Evolutionary conservation across 2,329 filamentous ascomycete genomes (phyloP).

Genomic region (Ophiocordyceps camponoti-rufipedis): DNA sequence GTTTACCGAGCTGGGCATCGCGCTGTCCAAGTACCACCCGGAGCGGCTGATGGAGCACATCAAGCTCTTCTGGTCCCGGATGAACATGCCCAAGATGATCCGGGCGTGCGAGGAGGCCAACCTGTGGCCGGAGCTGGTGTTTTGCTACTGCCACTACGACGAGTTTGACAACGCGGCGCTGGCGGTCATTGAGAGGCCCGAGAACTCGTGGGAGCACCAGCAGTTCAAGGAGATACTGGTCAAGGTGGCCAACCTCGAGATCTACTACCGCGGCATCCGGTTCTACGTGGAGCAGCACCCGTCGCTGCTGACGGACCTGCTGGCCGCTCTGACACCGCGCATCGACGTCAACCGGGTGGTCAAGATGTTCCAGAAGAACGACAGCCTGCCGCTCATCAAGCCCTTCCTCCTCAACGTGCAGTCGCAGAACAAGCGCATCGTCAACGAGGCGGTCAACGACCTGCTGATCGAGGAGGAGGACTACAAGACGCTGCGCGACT

Average conservation of each 20-base stretch:
- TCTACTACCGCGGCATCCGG: constrained; percentile 93
- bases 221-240: constrained; percentile 98
- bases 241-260: constrained; percentile 96
- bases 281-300: constrained; percentile 98
- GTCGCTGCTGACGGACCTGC: constrained; percentile 81
- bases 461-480: constrained; percentile 96
- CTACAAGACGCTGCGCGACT: constrained; percentile 95
- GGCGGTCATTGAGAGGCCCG: constrained; percentile 92
- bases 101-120: constrained; percentile 84
- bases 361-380: constrained; percentile 95
- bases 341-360: constrained; percentile 99
- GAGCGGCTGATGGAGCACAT: constrained; percentile 97
- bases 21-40: constrained; percentile 84
- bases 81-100: constrained; percentile 97
- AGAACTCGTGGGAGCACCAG: constrained; percentile 98
- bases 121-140: constrained; percentile 93
- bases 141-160: constrained; percentile 96
- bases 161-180: constrained; percentile 95
- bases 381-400: constrained; percentile 96
- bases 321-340: constrained; percentile 78
- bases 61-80: constrained; percentile 93
- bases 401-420: constrained; percentile 96
- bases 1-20: constrained; percentile 87
- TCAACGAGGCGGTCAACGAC: constrained; percentile 97
- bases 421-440: constrained; percentile 89